Percentiles rank a stretch among this genome's conserved stretches.
Conservation (phyloP, 148 eudicot genomes). For the Euryodendron excelsum region DNA sequence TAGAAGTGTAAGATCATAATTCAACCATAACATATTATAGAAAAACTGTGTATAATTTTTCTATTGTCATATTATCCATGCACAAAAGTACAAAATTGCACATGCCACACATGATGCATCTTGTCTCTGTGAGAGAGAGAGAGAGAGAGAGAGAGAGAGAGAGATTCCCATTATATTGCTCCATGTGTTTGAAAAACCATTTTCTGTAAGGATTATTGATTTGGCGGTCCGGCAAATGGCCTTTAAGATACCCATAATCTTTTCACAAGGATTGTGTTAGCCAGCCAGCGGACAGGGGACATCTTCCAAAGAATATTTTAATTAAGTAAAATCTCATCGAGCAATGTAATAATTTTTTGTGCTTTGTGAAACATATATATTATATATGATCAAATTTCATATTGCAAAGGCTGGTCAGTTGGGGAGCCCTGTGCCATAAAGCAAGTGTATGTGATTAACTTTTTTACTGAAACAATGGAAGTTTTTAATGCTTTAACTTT, state of each 20-base stretch:
- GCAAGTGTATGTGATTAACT: slow-evolving; percentile 10
- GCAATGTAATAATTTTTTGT: slow-evolving; percentile 25
- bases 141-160: slow-evolving; percentile 1
- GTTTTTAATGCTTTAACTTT: not conserved
- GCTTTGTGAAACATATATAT: slow-evolving; percentile 21
- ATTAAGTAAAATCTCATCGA: slow-evolving; percentile 26
- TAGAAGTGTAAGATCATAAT: too few relatives aligned
- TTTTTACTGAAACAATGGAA: slow-evolving; percentile 17
- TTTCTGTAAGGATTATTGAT: not conserved
- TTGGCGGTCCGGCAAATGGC: slow-evolving; percentile 10
- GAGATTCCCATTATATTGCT: slow-evolving; percentile 9
- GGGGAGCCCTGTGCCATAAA: slow-evolving; percentile 28
- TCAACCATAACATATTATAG: too few relatives aligned
- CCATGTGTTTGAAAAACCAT: not conserved
- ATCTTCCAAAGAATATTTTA: not conserved
- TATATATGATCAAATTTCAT: not conserved
- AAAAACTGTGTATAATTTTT: too few relatives aligned
- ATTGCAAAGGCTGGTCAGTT: slow-evolving; percentile 9
- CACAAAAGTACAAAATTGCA: too few relatives aligned
- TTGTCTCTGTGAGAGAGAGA: not conserved
- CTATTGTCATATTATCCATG: too few relatives aligned
- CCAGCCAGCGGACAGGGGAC: slow-evolving; percentile 19
- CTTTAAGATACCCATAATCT: too few relatives aligned
- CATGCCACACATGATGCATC: too few relatives aligned
- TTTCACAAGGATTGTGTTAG: slow-evolving; percentile 18